A percentile compares a stretch with the other conserved stretches of the same genome.
Evolutionary conservation across 1,284 basidiomycete species (phyloP).

Genomic region (Neotropicomus parvogracilis): DNA sequence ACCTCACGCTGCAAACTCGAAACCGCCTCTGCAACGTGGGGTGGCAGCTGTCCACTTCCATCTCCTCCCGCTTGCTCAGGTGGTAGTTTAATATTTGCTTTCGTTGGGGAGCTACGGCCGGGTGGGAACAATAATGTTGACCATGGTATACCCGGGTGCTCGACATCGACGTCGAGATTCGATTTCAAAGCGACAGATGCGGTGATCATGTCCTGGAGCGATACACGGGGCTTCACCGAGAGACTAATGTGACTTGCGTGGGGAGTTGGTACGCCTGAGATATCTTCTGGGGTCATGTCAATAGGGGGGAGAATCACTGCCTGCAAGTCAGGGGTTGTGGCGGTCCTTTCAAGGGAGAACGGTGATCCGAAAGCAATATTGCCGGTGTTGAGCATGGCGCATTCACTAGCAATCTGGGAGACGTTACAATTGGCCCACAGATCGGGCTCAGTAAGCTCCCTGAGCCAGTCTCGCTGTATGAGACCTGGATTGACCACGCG

Average conservation of each 20-base stretch:
- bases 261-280: constrained; percentile 24
- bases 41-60: constrained; percentile 35
- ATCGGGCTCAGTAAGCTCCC: constrained; percentile 61
- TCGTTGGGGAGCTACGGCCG: constrained; percentile 19
- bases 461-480: constrained; percentile 58
- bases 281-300: constrained; percentile 17
- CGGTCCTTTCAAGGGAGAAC: constrained; percentile 20
- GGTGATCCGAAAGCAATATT: constrained; percentile 48
- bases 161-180: constrained; percentile 56
- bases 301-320: constrained; percentile 4
- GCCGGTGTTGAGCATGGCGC: constrained; percentile 64
- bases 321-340: constrained; percentile 5
- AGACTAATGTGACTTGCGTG: constrained; percentile 24
- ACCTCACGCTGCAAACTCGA: constrained; percentile 70
- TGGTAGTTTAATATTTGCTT: constrained; percentile 12
- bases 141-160: constrained; percentile 45
- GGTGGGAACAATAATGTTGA: constrained; percentile 40
- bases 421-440: constrained; percentile 69
- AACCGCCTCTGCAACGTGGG: constrained; percentile 57
- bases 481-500: constrained; percentile 74
- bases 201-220: constrained; percentile 67
- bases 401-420: constrained; percentile 67
- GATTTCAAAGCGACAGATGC: constrained; percentile 69
- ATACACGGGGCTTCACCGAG: constrained; percentile 44
- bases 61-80: constrained; percentile 9